phyloP scores from a whole-genome alignment of 441 rosid species.

The Pelargonium citronellum region DNA sequence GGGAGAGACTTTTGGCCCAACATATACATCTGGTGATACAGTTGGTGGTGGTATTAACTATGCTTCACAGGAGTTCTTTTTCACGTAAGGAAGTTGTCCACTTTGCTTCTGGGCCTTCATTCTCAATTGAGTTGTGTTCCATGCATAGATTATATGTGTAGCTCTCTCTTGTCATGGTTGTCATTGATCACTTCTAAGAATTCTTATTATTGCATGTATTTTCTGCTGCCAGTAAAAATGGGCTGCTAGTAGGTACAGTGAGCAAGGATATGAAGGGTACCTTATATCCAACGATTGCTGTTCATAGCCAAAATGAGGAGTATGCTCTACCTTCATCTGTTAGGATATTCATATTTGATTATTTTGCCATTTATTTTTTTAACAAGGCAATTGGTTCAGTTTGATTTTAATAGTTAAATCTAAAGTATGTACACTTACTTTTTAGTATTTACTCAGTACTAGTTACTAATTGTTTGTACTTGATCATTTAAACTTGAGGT shows the following conservation, averaged over 20 bases:
- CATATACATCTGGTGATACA: constrained; percentile 59
- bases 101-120: constrained; percentile 10
- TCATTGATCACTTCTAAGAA: constrained; percentile 10
- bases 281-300: constrained; percentile 80
- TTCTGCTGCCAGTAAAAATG: constrained; percentile 62
- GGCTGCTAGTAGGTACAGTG: constrained; percentile 57
- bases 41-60: constrained; percentile 94
- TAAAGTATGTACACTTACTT: background rate
- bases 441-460: background rate
- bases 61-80: constrained; percentile 73
- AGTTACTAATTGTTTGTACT: too few species aligned
- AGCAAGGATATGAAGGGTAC: constrained; percentile 61
- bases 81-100: constrained; percentile 64
- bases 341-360: background rate
- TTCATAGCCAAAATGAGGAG: constrained; percentile 95
- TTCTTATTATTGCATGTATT: constrained; percentile 15
- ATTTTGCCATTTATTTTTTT: background rate
- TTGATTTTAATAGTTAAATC: background rate
- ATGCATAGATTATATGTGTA: background rate
- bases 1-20: constrained; percentile 86
- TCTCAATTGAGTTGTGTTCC: constrained; percentile 11
- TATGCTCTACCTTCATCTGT: constrained; percentile 37
- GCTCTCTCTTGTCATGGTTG: background rate
- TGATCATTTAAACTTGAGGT: too few species aligned
- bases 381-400: background rate